A percentile compares a stretch with the other conserved stretches of the same genome.
Evolutionary conservation across 805 yeast genomes (phyloP).

Genomic region (Ogataea ganodermae): DNA sequence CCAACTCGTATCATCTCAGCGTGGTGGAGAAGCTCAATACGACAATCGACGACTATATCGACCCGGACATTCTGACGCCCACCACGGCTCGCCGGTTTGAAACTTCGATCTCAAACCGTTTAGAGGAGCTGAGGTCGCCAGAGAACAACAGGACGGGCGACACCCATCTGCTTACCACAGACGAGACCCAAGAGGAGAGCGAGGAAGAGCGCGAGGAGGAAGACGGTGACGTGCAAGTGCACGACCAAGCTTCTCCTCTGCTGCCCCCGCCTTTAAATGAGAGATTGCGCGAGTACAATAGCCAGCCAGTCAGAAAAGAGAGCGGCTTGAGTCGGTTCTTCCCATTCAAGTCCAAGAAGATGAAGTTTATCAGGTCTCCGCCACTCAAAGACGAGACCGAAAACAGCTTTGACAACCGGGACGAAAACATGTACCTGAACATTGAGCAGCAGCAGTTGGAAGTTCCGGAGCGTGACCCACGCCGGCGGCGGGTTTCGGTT

Average conservation of each 20-base stretch:
- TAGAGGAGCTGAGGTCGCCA: background rate
- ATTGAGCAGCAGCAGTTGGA: background rate
- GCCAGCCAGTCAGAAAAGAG: constrained; percentile 6
- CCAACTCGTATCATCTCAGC: constrained; percentile 8
- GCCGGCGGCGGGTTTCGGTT: constrained; percentile 10
- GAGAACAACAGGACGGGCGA: too few species aligned
- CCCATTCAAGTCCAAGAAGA: constrained; percentile 19
- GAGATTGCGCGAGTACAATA: constrained; percentile 1
- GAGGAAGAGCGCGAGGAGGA: constrained; percentile 5
- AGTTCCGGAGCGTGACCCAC: background rate
- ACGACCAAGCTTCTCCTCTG: background rate
- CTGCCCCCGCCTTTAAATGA: constrained; percentile 3
- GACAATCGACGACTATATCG: constrained; percentile 8
- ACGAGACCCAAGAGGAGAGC: constrained; percentile 2
- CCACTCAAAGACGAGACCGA: constrained; percentile 7
- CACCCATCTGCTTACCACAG: too few species aligned
- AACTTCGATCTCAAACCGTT: constrained; percentile 7
- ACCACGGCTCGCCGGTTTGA: constrained; percentile 23
- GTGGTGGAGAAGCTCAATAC: constrained; percentile 16
- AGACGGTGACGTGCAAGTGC: background rate
- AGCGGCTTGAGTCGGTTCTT: constrained; percentile 13
- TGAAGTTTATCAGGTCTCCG: constrained; percentile 16
- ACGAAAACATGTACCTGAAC: background rate
- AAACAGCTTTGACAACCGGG: background rate
- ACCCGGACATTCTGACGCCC: constrained; percentile 15